Conservation (phyloP, 345 rosid species). For the Hirschfeldia incana region DNA sequence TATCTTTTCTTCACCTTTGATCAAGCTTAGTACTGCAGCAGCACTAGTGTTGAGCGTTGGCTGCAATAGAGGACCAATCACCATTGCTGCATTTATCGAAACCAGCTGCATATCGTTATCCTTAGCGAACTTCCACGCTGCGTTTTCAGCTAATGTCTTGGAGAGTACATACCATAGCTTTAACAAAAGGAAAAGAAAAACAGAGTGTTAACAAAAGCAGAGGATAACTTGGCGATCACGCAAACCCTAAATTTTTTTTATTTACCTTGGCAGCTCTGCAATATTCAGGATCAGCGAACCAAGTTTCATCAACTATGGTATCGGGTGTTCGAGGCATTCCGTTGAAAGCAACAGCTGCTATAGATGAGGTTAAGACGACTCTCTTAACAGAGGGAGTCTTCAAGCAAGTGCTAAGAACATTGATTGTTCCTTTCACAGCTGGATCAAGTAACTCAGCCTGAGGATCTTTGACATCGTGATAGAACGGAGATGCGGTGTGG, state of each 20-base stretch:
- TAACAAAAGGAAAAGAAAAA: conserved; percentile 10
- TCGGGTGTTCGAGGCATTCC: conserved; percentile 78
- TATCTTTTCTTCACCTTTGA: conserved; percentile 53
- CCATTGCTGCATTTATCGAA: conserved; percentile 86
- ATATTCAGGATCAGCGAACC: conserved; percentile 36
- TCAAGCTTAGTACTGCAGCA: conserved; percentile 68
- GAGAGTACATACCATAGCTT: conserved; percentile 87
- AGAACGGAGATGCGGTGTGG: conserved; percentile 91
- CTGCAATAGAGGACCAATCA: conserved; percentile 87
- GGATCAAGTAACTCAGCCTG: conserved; percentile 84
- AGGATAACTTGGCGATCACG: conserved; percentile 21
- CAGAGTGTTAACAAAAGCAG: conserved; percentile 7
- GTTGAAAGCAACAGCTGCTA: conserved; percentile 72
- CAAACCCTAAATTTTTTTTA: not conserved
- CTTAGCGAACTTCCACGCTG: conserved; percentile 82
- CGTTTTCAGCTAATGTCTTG: conserved; percentile 86
- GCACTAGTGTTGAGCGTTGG: conserved; percentile 93
- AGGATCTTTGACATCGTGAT: conserved; percentile 75
- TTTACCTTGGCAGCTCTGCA: conserved; percentile 55
- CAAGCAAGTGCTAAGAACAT: conserved; percentile 74
- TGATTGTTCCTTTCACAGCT: conserved; percentile 85
- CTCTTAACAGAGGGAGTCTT: conserved; percentile 69
- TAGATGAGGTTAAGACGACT: conserved; percentile 79
- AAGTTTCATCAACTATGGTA: conserved; percentile 56
- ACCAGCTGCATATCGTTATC: conserved; percentile 75